Percentiles rank a stretch among this genome's conserved stretches.
Evolutionary conservation across 129 eudicot genomes (phyloP).

Genomic region (Helichrysum umbraculigerum): DNA sequence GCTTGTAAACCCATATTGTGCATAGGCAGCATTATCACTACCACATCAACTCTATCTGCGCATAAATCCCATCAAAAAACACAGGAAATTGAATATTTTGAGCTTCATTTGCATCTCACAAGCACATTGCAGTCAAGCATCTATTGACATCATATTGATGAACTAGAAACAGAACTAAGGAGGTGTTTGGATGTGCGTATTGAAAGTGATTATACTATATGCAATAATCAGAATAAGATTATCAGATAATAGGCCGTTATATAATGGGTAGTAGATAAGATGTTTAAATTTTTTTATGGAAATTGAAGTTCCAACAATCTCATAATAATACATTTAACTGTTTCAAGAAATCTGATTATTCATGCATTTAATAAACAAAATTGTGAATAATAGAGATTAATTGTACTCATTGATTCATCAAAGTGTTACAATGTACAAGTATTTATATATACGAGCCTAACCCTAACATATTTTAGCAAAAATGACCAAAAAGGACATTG

Average conservation of each 20-base stretch:
- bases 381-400: too few relatives aligned
- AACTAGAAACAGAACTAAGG: constrained; percentile 10
- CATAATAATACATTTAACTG: not conserved
- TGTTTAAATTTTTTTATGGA: not conserved
- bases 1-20: constrained; percentile 26
- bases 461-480: not conserved
- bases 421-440: not conserved
- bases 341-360: not conserved
- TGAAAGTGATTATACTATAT: not conserved
- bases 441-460: not conserved
- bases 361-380: not conserved
- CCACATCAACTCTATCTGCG: constrained; percentile 30
- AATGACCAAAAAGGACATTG: not conserved
- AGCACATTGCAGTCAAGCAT: not conserved
- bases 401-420: not conserved
- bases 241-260: not conserved
- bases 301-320: not conserved
- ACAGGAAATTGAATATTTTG: not conserved
- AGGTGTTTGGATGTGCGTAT: not conserved
- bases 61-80: constrained; percentile 18
- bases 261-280: not conserved
- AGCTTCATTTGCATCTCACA: constrained; percentile 2
- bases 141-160: not conserved
- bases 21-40: constrained; percentile 30
- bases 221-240: not conserved